Base-by-base conservation (phyloP, 2,329 filamentous ascomycete genomes). In the Aureobasidium leucospermi region DNA sequence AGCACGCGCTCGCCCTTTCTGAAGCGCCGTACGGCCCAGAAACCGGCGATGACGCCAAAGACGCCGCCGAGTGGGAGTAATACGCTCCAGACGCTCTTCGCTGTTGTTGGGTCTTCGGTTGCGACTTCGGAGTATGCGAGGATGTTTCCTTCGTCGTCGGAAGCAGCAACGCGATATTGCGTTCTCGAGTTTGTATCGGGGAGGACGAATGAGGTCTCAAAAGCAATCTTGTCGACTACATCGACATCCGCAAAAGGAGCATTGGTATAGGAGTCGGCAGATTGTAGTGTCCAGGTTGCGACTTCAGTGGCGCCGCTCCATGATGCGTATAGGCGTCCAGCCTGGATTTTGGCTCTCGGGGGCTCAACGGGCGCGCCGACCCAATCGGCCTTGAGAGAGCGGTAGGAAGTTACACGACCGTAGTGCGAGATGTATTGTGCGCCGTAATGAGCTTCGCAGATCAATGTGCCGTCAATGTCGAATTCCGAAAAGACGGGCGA, bases 401-500 rank as follows among this genome's bases (percentile, higher is more conserved):
- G 78, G 64, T 85, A 85, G 0, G 59, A 60, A 1, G 61, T 61
- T 57, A 68, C 8, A 63, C 63, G 15, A 77, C 70, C 39, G 76
- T 74, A 0, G 76, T 79, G 1, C 8, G 41, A 58, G 32, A 58
- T 55, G 76, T 72, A 62, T 7, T 51, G 31, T 11, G 62, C 57
- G 55, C 56, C 74, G 66, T 81, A 74, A 64, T 79, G 79, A 2
- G 73, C 73, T 59, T 84, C 78, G 69, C 81, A 83, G 11, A 84
- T 67, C 11, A 79, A 66, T 8, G 74, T 68, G 3, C 81, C 81
- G 19, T 78, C 72, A 1, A 69, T 61, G 0, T 72, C 70, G 64
- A 78, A 66, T 58, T 78, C 75, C 1, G 74, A 74, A 3, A 71
- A 68, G 11, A 72, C 69, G 1, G 67, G 66, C 10, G 69, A 66